These are phyloP conservation scores for Wallacemonas sp. DNA, from an alignment of 208 protist species.

Conservation along the genomic window DNA sequence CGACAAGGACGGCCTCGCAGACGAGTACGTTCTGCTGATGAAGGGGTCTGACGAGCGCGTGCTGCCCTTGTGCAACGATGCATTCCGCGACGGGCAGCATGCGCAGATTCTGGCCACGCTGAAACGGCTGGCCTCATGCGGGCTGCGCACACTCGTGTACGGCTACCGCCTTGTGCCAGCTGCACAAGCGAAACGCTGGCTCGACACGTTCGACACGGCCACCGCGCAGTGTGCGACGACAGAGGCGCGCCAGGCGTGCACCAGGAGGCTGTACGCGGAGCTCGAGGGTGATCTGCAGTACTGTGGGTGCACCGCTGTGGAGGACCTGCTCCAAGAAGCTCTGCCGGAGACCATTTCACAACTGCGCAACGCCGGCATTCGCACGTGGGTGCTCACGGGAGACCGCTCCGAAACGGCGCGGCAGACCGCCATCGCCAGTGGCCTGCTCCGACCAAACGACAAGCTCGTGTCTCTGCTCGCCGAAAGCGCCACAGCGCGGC, in stretches of 20 bases:
- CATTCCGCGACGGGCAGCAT: neutral
- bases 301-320: conserved; percentile 94
- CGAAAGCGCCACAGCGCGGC: conserved; percentile 20
- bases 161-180: conserved; percentile 52
- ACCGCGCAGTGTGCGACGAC: conserved; percentile 21
- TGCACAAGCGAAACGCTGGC: conserved; percentile 39
- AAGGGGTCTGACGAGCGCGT: conserved; percentile 87
- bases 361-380: conserved; percentile 76
- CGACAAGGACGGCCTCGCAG: neutral
- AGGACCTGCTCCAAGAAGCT: conserved; percentile 96
- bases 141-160: conserved; percentile 73
- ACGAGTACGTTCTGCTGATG: conserved; percentile 50
- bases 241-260: conserved; percentile 22
- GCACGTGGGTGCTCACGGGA: conserved; percentile 97
- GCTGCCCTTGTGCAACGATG: conserved; percentile 41
- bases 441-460: conserved; percentile 45
- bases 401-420: conserved; percentile 97
- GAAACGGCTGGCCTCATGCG: conserved; percentile 35
- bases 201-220: conserved; percentile 23
- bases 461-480: conserved; percentile 45
- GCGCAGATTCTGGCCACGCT: conserved; percentile 10
- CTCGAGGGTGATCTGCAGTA: conserved; percentile 91
- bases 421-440: conserved; percentile 91
- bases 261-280: conserved; percentile 40
- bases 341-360: conserved; percentile 89